Base-by-base conservation (phyloP, 2,329 filamentous ascomycete genomes). In the Geoglossum cookeanum region DNA sequence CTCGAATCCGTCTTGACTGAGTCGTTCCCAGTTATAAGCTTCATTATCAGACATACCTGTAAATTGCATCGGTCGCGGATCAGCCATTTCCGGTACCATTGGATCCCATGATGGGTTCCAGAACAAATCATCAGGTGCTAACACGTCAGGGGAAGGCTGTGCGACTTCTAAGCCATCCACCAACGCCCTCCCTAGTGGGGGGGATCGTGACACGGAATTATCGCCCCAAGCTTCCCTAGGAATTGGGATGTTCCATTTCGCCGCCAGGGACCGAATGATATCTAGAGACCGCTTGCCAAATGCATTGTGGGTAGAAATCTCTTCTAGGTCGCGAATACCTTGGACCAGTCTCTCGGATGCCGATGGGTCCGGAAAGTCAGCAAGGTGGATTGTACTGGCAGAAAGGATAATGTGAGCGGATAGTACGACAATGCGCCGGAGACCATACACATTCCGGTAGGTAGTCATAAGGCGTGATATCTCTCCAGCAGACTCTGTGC, bases 361-460 rank as follows among this genome's bases (percentile, higher is more conserved):
- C 3, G 64, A 61, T 37, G 66, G 61, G 13, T 67, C 68, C 27
- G 69, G 69, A 1, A 73, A 69, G 57, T 73, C 72, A 32, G 73
- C 64, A 6, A 75, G 66, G 57, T 75, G 72, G 35, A 75, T 71
- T 22, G 71, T 70, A 58, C 66, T 66, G 33, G 69, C 66, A 2
- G 72, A 71, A 6, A 74, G 65, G 1, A 74, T 61, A 35, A 72
- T 64, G 52, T 70, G 69, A 13, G 67, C 68, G 13, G 72, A 65
- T 1, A 68, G 59, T 6, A 73, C 62, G 15, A 67, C 65, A 4
- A 71, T 68, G 1, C 68, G 66, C 48, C 72, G 68, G 42, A 74
- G 64, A 17, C 68, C 66, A 60, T 75, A 75, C 60, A 71, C 65
- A n/a, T 65, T 64, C 29, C 72, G 69, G 55, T 75, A 71, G 13